Evolutionary conservation across 2,329 filamentous ascomycete genomes (phyloP).

Genomic region (Metarhizium sp.): DNA sequence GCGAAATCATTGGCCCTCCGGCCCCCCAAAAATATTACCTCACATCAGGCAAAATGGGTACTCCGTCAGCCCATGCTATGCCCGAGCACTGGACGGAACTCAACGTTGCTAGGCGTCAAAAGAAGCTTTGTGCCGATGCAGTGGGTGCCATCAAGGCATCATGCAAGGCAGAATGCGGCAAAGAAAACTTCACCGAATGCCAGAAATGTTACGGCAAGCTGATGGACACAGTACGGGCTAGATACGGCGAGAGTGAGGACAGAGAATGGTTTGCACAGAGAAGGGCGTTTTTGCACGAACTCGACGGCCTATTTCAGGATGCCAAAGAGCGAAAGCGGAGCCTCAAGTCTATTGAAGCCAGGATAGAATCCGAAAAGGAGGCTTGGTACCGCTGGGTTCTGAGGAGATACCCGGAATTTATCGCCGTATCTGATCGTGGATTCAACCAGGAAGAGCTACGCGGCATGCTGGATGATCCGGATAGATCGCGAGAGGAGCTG

Average conservation of each 20-base stretch:
- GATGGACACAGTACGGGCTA: slow-evolving; percentile 32
- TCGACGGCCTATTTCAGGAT: slow-evolving; percentile 39
- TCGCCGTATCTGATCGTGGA: slow-evolving; percentile 21
- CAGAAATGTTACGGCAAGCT: slow-evolving; percentile 37
- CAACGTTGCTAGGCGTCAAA: slow-evolving; percentile 20
- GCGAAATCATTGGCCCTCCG: background rate
- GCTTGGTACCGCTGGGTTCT: slow-evolving; percentile 42
- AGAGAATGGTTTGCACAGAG: slow-evolving; percentile 44
- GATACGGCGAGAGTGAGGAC: slow-evolving; percentile 24
- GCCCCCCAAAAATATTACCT: background rate
- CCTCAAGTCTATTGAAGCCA: slow-evolving; percentile 37
- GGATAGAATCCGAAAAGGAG: slow-evolving; percentile 41
- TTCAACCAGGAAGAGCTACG: slow-evolving; percentile 23
- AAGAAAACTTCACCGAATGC: slow-evolving; percentile 35
- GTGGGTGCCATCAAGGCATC: slow-evolving; percentile 30
- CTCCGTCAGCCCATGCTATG: slow-evolving; percentile 16
- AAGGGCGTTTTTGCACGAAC: slow-evolving; percentile 37
- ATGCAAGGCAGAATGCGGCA: slow-evolving; percentile 34
- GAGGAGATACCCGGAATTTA: slow-evolving; percentile 28
- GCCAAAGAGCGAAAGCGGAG: slow-evolving; percentile 33
- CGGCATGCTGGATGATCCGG: slow-evolving; percentile 27
- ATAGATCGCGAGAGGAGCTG: slow-evolving; percentile 26
- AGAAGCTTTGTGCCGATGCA: slow-evolving; percentile 28
- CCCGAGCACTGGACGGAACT: slow-evolving; percentile 32
- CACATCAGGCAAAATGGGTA: slow-evolving; percentile 12